Percentiles rank a stretch among this genome's conserved stretches.
Evolutionary conservation across 2,329 filamentous ascomycete species (phyloP).

Genomic region (Apiospora phragmitis): DNA sequence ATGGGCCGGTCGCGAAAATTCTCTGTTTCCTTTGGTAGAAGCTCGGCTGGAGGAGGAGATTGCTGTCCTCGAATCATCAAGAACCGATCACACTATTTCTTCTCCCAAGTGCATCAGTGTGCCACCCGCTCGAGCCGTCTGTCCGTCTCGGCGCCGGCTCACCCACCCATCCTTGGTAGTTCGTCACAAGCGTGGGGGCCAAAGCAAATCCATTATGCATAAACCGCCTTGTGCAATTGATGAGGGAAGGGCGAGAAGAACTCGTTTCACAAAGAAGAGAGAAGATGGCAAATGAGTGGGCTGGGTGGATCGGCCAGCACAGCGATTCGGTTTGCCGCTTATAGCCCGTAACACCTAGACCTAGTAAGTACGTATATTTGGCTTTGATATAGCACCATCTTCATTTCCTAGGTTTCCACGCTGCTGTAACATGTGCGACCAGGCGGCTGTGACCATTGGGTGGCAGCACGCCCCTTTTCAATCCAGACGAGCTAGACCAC

Average conservation of each 20-base stretch:
- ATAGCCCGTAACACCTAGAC: neutral
- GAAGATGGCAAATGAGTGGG: neutral
- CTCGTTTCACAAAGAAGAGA: neutral
- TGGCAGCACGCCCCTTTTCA: neutral
- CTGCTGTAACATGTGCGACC: conserved; percentile 4
- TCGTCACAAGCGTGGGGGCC: neutral
- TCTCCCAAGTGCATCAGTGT: neutral
- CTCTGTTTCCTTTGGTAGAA: neutral
- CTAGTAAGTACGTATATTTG: neutral
- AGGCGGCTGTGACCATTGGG: neutral
- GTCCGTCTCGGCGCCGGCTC: neutral
- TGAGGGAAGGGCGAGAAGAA: neutral
- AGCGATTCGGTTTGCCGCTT: neutral
- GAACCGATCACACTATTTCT: neutral
- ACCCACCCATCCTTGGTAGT: neutral
- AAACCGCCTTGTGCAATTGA: neutral
- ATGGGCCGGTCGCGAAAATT: neutral
- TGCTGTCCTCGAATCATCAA: neutral
- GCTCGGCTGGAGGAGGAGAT: neutral
- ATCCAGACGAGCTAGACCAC: neutral
- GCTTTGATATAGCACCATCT: neutral
- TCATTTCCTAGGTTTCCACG: conserved; percentile 2
- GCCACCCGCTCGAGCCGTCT: neutral
- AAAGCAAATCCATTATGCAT: neutral
- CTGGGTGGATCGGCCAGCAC: neutral